A percentile compares a stretch with the other conserved stretches of the same genome.
Conservation (phyloP, 2,329 filamentous ascomycete genomes). For the Penicillium crustosum region DNA sequence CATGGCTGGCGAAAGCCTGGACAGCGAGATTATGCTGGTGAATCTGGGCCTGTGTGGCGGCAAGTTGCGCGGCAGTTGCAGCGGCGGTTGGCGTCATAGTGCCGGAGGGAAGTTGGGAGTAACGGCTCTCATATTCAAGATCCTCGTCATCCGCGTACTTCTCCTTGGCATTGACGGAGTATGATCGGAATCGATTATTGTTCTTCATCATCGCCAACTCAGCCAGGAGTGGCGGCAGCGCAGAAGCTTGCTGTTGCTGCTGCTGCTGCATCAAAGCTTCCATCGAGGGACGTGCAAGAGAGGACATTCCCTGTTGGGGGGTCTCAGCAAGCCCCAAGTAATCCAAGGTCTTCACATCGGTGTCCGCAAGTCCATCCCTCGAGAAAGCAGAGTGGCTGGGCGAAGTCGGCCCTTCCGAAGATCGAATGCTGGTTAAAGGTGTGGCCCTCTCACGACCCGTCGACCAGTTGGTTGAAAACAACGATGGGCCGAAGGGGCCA, state of each 20-base stretch:
- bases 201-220: constrained; percentile 74
- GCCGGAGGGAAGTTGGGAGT: constrained; percentile 59
- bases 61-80: constrained; percentile 57
- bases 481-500: constrained; percentile 78
- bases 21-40: constrained; percentile 91
- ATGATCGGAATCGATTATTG: constrained; percentile 89
- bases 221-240: constrained; percentile 65
- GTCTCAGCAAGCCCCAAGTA: constrained; percentile 95
- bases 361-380: constrained; percentile 78
- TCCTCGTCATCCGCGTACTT: constrained; percentile 91
- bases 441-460: constrained; percentile 77
- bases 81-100: constrained; percentile 59
- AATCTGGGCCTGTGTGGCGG: constrained; percentile 66
- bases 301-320: constrained; percentile 74
- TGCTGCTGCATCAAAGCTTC: constrained; percentile 53
- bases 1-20: constrained; percentile 85
- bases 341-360: constrained; percentile 88
- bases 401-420: constrained; percentile 81
- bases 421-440: constrained; percentile 86
- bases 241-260: constrained; percentile 48
- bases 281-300: constrained; percentile 63
- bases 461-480: constrained; percentile 86
- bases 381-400: constrained; percentile 85
- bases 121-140: constrained; percentile 66
- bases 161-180: constrained; percentile 98